Percentiles rank a stretch among this genome's conserved stretches.
Evolutionary conservation across 1,284 basidiomycete species (phyloP).

Genomic region (Anthracocystis panici-leucophaei): DNA sequence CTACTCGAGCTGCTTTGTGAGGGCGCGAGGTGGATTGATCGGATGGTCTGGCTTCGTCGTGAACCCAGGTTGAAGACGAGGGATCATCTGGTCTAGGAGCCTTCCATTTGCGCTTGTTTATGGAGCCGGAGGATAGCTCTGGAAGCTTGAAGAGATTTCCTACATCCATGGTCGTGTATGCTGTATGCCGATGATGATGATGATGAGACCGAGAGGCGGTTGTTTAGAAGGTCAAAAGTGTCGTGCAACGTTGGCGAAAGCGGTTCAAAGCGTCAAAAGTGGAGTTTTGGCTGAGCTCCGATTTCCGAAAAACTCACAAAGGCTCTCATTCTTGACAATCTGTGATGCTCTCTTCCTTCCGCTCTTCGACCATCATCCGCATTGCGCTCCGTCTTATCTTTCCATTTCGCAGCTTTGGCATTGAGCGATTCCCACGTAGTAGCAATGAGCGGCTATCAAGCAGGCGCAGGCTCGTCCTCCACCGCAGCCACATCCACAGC

Average conservation of each 20-base stretch:
- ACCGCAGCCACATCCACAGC: constrained; percentile 16
- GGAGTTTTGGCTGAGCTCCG: constrained; percentile 9
- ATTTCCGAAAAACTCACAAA: neutral
- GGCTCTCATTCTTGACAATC: neutral
- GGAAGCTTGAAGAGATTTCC: constrained; percentile 68
- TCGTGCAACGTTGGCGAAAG: neutral
- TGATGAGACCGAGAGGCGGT: neutral
- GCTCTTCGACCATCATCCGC: constrained; percentile 9
- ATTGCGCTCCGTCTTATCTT: neutral
- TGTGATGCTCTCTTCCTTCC: neutral
- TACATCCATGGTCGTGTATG: constrained; percentile 58
- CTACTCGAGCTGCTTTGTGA: constrained; percentile 40
- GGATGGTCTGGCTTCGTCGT: constrained; percentile 6
- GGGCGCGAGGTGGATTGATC: neutral
- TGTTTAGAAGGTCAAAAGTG: neutral
- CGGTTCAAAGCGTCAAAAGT: neutral
- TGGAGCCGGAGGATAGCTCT: constrained; percentile 57
- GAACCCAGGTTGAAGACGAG: constrained; percentile 15
- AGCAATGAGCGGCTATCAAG: constrained; percentile 8
- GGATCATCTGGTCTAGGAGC: constrained; percentile 42
- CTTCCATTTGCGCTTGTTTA: constrained; percentile 66
- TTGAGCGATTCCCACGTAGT: neutral
- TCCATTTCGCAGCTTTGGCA: too few species aligned
- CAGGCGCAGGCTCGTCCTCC: constrained; percentile 10
- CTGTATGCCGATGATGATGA: neutral